Evolutionary conservation across 352 stramenopile species (phyloP).

Genomic region (Phytophthora parvispora): DNA sequence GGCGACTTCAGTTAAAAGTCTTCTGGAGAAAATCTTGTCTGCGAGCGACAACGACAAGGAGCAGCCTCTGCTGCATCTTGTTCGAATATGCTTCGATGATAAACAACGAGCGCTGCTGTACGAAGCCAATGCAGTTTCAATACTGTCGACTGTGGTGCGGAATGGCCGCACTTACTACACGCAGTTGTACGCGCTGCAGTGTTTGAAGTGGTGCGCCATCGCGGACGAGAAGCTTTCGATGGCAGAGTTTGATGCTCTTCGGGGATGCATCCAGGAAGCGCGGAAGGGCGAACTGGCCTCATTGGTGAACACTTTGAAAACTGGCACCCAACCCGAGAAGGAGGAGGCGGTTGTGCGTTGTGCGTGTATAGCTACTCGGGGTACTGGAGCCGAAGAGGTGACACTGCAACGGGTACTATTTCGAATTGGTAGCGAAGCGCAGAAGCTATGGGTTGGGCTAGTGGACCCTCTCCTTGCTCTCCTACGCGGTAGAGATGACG

Average conservation of each 20-base stretch:
- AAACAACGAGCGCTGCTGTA: constrained; percentile 7
- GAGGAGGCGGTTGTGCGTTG: not conserved
- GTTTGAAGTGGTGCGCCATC: constrained; percentile 3
- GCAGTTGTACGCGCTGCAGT: constrained; percentile 10
- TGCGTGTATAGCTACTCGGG: constrained; percentile 2
- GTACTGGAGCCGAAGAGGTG: not conserved
- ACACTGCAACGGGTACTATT: too few species aligned
- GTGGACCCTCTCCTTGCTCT: constrained; percentile 1
- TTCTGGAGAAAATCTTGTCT: too few species aligned
- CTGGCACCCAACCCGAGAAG: constrained; percentile 9
- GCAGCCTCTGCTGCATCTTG: not conserved
- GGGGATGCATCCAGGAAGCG: not conserved
- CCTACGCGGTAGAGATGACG: not conserved
- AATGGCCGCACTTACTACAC: not conserved
- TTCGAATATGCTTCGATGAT: not conserved
- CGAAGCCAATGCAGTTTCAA: constrained; percentile 1
- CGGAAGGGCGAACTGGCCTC: not conserved
- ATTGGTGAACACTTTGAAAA: not conserved
- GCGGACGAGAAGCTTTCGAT: not conserved
- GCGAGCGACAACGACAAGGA: not conserved
- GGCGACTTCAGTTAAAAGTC: too few species aligned
- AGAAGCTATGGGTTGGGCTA: constrained; percentile 5
- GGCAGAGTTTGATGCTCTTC: constrained; percentile 1
- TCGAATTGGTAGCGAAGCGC: too few species aligned
- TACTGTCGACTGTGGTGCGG: constrained; percentile 1